A percentile compares a stretch with the other conserved stretches of the same genome.
Conservation (phyloP, 371 early-diverging fungal genomes). For the Rhizopus delemar region DNA sequence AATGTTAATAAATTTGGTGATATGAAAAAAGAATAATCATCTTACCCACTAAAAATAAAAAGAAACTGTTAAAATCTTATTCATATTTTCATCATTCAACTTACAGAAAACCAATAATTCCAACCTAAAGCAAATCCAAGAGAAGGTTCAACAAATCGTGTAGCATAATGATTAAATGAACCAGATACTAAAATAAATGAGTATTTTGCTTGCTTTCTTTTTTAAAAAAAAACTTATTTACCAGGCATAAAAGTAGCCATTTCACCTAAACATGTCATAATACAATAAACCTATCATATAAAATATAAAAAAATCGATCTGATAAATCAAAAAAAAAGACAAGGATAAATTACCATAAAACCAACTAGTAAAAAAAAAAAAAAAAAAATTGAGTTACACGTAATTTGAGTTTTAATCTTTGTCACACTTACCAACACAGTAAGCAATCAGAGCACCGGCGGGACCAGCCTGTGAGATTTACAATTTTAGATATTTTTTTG, state of each 20-base stretch:
- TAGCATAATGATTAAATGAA: constrained; percentile 80
- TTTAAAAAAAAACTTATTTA: constrained; percentile 10
- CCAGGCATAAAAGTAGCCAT: constrained; percentile 75
- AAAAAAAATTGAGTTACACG: constrained; percentile 5
- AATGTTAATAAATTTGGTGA: not conserved
- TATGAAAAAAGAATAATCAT: constrained; percentile 4
- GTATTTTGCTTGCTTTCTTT: not conserved
- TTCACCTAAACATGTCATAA: constrained; percentile 82
- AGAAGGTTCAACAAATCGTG: constrained; percentile 81
- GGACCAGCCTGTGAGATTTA: constrained; percentile 54
- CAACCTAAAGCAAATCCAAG: constrained; percentile 77
- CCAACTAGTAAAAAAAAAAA: constrained; percentile 30
- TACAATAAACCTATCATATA: constrained; percentile 68
- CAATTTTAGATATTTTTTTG: constrained; percentile 1
- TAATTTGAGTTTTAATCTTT: constrained; percentile 5
- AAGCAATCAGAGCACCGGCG: constrained; percentile 75
- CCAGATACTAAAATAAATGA: constrained; percentile 63
- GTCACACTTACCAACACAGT: constrained; percentile 56
- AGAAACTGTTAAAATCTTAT: constrained; percentile 1
- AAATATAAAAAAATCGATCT: not conserved
- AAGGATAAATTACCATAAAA: constrained; percentile 38
- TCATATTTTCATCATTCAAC: constrained; percentile 9
- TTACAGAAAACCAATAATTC: constrained; percentile 59
- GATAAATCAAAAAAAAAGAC: not conserved
- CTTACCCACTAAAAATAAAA: constrained; percentile 36